These are phyloP conservation scores for Ilex aquifolium DNA, from an alignment of 257 asterid genomes.

Conservation along the genomic window DNA sequence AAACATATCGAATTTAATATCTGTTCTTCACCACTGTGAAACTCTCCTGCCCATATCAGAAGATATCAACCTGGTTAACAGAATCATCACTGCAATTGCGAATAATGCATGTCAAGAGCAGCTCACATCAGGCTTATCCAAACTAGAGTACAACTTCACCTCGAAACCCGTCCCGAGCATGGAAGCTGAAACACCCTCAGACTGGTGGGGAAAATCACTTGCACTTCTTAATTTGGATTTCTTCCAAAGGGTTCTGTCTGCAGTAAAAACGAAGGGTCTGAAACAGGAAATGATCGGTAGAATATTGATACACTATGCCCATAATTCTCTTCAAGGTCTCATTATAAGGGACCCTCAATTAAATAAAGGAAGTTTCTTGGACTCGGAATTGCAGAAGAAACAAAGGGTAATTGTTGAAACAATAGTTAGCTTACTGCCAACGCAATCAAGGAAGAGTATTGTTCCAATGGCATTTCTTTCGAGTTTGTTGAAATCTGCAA, in stretches of 20 bases:
- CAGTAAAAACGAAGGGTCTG: constrained; percentile 1
- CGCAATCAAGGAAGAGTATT: background rate
- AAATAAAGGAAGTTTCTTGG: background rate
- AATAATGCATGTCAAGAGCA: constrained; percentile 4
- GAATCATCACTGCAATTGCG: background rate
- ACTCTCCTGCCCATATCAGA: background rate
- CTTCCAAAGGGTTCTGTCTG: constrained; percentile 1
- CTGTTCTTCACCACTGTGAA: constrained; percentile 2
- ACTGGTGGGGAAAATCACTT: constrained; percentile 4
- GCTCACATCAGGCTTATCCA: constrained; percentile 1
- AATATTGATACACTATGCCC: constrained; percentile 3
- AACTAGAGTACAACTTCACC: background rate
- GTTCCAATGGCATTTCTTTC: constrained; percentile 4
- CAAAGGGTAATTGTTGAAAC: background rate
- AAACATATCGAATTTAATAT: background rate
- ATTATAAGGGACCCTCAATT: background rate
- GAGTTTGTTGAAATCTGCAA: constrained; percentile 1
- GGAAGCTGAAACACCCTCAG: constrained; percentile 1
- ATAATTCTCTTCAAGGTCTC: constrained; percentile 1
- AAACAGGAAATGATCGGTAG: background rate
- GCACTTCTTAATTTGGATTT: background rate
- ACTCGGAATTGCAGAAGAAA: constrained; percentile 1
- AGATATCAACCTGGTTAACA: background rate
- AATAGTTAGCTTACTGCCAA: background rate
- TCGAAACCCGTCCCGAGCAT: background rate